Base-by-base conservation (phyloP, 176 grass and related monocot genomes). In the Oryza nivara region DNA sequence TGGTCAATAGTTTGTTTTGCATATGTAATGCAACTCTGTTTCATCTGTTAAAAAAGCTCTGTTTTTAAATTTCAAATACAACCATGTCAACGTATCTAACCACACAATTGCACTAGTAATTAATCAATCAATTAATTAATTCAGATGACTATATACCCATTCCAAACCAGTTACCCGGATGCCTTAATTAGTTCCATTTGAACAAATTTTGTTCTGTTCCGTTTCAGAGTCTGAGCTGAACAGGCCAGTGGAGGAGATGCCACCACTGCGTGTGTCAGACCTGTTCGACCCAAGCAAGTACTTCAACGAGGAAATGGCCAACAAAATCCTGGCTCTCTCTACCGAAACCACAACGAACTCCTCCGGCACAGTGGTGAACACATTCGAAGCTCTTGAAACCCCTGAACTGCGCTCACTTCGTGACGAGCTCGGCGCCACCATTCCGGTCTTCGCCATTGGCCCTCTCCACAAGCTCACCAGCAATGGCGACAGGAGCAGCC, bases 381-480 rank as follows among this genome's bases (percentile, higher is more conserved):
- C 74, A 17, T 78, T 88, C 25, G 68, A 78, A 49, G 80, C 54
- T 47, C 67, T 88, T 6, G 86, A 88, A 25, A 7, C 44, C 4
- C 56, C 46, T 1, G 80, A 88, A 60, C 22, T 88, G 8, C 4
- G 56, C 25, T 65, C 35, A 4, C 15, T 88, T 5, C 36, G 43
- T 0, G n/a, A 30, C 0, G 45, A 88, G 35, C 74, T 88, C 4
- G 34, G 11, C 4, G 15, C n/a, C 20, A 3, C 14, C 1, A 11
- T 85, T 30, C 1, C 47, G 30, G 26, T 44, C 0, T 85, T 88
- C 4, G 36, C 73, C 51, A 19, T 83, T 7, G 86, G 73, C 36
- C 86, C 80, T 6, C 80, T 88, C n/a, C 86, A 83, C 14, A 88
- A 83, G 32, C 51, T 88, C 7, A 8, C 54, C 26, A 65, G 54